Base-by-base conservation (phyloP, 2,329 filamentous ascomycete species). In the Ascochyta pisi region DNA sequence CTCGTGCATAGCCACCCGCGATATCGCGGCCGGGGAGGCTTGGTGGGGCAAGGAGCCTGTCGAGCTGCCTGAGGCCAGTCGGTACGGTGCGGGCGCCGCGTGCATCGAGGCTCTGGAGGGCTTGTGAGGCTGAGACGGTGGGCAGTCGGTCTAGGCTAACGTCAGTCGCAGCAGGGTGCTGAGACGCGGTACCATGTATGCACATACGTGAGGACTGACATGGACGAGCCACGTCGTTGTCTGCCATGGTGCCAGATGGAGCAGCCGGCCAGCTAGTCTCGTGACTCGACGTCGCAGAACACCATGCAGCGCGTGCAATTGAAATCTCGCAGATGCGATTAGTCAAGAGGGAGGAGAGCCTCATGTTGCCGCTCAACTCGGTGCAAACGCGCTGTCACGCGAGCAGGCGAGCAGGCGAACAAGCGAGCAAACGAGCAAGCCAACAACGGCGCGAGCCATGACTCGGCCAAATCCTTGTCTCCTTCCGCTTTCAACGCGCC, bases 121-220 rank as follows among this genome's bases (percentile, higher is more conserved):
- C 89, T 68, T 91, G 84, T 1, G 89, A 89, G 27, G 90, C 91
- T 16, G 89, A 91, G 44, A 93, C 82, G 1, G 91, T 91, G 33
- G 91, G 88, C 49, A 94, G 79, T 47, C 90, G 86, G 78, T 93
- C 89, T 92, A 50, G 43, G 52, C 23, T 35, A 42, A 12, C 9
- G 43, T 75, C 34, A 73, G 66, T 34, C 27, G 49, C 42, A 34
- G 34, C 24, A 12, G 22, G 24, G 29, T 39, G 51, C 16, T 8
- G 8, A 42, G 31, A 35, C 1, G 23, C 27, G 43, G 16, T 26
- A 19, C 19, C 19, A 19, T 19, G 19, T 19, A 43, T 35, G 15
- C 45, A 68, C 75, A 41, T 70, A 79, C 78, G 77, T 29, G 76
- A 76, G 9, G 74, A 73, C 19, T 72, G 67, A 15, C 69, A 65